These are phyloP conservation scores for Ceratobasidium papillatum DNA, from an alignment of 1,284 basidiomycete species.

Conservation along the genomic window DNA sequence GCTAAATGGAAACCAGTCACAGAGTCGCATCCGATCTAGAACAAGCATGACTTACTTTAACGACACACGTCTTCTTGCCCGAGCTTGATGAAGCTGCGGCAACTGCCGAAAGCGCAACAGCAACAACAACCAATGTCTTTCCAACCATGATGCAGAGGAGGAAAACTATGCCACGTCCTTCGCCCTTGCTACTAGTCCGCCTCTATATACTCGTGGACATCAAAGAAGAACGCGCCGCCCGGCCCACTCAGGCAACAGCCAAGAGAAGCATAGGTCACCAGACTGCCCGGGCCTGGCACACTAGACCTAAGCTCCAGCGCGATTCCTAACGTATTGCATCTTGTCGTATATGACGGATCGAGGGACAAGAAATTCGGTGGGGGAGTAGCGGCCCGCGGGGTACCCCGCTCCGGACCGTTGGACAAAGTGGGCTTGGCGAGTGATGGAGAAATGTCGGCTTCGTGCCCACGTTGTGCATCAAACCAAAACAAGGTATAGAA, in stretches of 20 bases:
- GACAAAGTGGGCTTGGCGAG: constrained; percentile 8
- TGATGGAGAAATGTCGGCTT: constrained; percentile 35
- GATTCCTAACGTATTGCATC: not conserved
- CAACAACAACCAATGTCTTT: constrained; percentile 28
- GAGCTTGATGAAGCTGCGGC: constrained; percentile 16
- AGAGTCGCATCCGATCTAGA: not conserved
- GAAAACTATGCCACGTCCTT: constrained; percentile 20
- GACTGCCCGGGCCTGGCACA: constrained; percentile 17
- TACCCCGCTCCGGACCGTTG: constrained; percentile 37
- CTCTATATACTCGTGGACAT: constrained; percentile 25
- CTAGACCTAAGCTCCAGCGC: not conserved
- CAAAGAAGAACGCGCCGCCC: constrained; percentile 31
- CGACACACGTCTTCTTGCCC: constrained; percentile 29
- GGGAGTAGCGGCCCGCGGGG: constrained; percentile 29
- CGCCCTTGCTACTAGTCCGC: not conserved
- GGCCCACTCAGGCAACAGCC: constrained; percentile 22
- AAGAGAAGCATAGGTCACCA: constrained; percentile 37
- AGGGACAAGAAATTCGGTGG: constrained; percentile 8
- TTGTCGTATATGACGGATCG: constrained; percentile 8
- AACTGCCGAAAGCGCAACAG: constrained; percentile 31
- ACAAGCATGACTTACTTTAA: constrained; percentile 5
- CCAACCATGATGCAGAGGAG: constrained; percentile 17
- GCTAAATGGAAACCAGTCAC: constrained; percentile 15
- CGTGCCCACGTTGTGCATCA: not conserved
- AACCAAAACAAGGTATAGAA: not conserved